A percentile compares a stretch with the other conserved stretches of the same genome.
These are phyloP conservation scores for Cercospora sp. DNA, from an alignment of 2,329 filamentous ascomycete species.

Conservation along the genomic window DNA sequence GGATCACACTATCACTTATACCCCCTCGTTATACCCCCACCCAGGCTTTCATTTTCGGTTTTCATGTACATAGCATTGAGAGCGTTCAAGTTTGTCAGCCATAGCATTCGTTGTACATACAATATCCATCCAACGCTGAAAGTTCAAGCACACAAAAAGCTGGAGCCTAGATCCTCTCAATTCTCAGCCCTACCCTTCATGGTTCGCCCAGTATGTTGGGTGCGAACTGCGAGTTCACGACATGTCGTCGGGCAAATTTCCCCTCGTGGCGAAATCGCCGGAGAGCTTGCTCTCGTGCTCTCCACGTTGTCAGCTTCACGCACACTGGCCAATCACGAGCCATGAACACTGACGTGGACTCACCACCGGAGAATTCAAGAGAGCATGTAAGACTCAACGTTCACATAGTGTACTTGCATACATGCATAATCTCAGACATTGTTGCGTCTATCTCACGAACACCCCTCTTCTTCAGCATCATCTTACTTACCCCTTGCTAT, in stretches of 20 bases:
- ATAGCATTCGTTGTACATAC: conserved; percentile 4
- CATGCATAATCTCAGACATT: neutral
- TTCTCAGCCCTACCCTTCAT: neutral
- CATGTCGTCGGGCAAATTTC: conserved; percentile 1
- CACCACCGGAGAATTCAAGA: neutral
- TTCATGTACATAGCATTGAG: conserved; percentile 3
- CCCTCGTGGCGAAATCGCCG: conserved; percentile 1
- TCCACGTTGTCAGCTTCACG: neutral
- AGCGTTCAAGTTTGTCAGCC: conserved; percentile 1
- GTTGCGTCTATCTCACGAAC: neutral
- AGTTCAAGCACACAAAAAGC: neutral
- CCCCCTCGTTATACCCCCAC: neutral
- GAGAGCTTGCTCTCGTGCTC: neutral
- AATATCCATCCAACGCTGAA: neutral
- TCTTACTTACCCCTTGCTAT: neutral
- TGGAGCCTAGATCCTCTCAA: neutral
- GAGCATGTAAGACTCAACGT: neutral
- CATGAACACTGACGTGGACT: neutral
- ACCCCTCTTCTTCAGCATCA: neutral
- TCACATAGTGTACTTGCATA: neutral
- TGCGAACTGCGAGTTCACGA: neutral
- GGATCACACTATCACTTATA: neutral
- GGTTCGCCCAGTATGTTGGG: neutral
- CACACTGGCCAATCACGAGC: neutral
- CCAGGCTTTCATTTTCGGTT: neutral